A percentile compares a stretch with the other conserved stretches of the same genome.
Conservation (phyloP, 768 basidiomycete species). For the Gymnopilus junonius region DNA sequence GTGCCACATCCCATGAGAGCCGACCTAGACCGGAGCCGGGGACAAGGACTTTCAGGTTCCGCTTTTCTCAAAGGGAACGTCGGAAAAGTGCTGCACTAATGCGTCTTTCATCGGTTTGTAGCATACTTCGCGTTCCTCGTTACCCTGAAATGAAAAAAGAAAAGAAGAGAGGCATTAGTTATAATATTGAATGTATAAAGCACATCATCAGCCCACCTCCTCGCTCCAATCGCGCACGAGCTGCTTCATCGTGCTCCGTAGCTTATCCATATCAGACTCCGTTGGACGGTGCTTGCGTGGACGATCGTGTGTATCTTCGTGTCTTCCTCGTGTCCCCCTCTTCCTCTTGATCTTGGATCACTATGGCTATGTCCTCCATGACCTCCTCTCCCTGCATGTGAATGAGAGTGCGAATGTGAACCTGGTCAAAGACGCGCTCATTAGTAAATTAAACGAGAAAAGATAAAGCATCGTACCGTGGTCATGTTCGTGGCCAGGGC, state of each 20-base stretch:
- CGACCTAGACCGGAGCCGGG: conserved; percentile 92
- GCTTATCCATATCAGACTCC: conserved; percentile 87
- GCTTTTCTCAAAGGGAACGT: conserved; percentile 59
- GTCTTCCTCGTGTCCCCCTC: neutral
- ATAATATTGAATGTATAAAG: neutral
- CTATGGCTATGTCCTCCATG: neutral
- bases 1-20: conserved; percentile 87
- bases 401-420: conserved; percentile 15
- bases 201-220: conserved; percentile 52
- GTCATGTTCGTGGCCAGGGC: neutral
- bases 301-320: conserved; percentile 17
- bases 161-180: neutral
- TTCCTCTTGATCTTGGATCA: conserved; percentile 16
- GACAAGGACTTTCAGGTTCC: conserved; percentile 73
- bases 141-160: conserved; percentile 52
- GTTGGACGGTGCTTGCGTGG: conserved; percentile 50
- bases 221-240: conserved; percentile 93
- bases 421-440: neutral
- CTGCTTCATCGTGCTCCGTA: conserved; percentile 90
- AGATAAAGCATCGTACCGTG: neutral
- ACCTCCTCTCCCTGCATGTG: conserved; percentile 15
- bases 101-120: conserved; percentile 86
- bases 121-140: conserved; percentile 72
- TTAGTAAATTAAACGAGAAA: neutral
- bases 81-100: conserved; percentile 63